phyloP scores from a whole-genome alignment of 148 eudicot species.

The Beta vulgaris region DNA sequence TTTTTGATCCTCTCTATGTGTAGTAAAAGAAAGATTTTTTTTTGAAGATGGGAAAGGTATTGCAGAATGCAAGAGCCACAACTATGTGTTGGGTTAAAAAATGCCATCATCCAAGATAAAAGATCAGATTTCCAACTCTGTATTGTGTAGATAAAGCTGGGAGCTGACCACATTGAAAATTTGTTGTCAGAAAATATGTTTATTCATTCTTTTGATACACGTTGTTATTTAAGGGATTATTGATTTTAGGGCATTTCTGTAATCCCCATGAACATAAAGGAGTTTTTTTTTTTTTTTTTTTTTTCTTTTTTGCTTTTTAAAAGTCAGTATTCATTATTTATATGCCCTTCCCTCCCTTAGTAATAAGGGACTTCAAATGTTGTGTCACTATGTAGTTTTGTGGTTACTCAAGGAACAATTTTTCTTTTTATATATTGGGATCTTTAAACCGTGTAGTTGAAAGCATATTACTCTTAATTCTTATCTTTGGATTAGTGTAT shows the following conservation, averaged over 20 bases:
- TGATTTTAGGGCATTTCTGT: conserved; percentile 30
- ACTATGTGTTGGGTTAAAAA: not conserved
- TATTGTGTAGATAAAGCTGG: conserved; percentile 36
- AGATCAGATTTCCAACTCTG: conserved; percentile 20
- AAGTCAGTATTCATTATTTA: conserved; percentile 25
- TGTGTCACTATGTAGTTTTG: conserved; percentile 21
- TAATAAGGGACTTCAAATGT: conserved; percentile 30
- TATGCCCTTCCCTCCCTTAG: conserved; percentile 14
- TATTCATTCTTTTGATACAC: conserved; percentile 49
- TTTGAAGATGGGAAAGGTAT: too few species aligned
- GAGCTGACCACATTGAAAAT: conserved; percentile 18
- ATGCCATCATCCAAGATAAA: conserved; percentile 4
- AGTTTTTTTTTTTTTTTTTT: too few species aligned
- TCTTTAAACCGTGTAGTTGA: conserved; percentile 1
- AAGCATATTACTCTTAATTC: not conserved
- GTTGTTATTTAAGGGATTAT: conserved; percentile 37
- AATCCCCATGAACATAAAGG: conserved; percentile 42
- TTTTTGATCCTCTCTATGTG: conserved; percentile 29
- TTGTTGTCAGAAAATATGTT: conserved; percentile 34
- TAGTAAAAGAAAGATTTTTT: conserved; percentile 10
- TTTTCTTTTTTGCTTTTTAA: too few species aligned
- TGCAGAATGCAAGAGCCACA: conserved; percentile 14
- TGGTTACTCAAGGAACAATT: not conserved
- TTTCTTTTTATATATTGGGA: not conserved
- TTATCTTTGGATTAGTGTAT: conserved; percentile 11